These are phyloP conservation scores for Pythium volutum DNA, from an alignment of 352 stramenopile species.

Conservation along the genomic window DNA sequence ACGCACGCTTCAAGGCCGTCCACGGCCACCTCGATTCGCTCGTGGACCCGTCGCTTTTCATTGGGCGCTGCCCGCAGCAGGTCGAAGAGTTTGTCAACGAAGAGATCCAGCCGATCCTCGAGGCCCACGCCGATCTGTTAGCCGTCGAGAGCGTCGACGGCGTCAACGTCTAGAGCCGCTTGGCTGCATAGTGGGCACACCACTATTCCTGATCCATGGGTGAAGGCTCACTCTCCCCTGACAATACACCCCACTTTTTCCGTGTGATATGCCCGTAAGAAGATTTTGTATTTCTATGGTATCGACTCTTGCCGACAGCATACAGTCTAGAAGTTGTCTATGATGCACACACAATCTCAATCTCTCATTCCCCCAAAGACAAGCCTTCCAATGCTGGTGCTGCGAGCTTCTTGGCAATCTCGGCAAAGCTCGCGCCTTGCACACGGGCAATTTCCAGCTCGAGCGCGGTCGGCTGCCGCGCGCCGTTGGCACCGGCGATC, in stretches of 20 bases:
- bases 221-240: too few species aligned
- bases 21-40: slow-evolving; percentile 95
- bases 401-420: slow-evolving; percentile 78
- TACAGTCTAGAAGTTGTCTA: too few species aligned
- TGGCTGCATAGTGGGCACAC: too few species aligned
- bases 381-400: too few species aligned
- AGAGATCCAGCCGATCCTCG: slow-evolving; percentile 93
- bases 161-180: slow-evolving; percentile 95
- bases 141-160: slow-evolving; percentile 91
- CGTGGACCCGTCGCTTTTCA: slow-evolving; percentile 96
- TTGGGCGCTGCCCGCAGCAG: slow-evolving; percentile 95
- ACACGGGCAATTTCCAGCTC: slow-evolving; percentile 75
- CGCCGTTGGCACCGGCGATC: slow-evolving; percentile 77
- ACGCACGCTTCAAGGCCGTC: slow-evolving; percentile 93
- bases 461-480: slow-evolving; percentile 65
- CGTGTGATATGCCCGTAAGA: too few species aligned
- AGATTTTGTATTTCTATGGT: too few species aligned
- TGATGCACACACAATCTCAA: too few species aligned
- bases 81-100: slow-evolving; percentile 96
- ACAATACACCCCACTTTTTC: too few species aligned
- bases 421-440: slow-evolving; percentile 82
- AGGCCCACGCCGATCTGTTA: slow-evolving; percentile 86
- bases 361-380: too few species aligned
- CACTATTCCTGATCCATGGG: too few species aligned
- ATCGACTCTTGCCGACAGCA: too few species aligned